These are phyloP conservation scores for Clausena lansium DNA, from an alignment of 345 rosid species.

Conservation along the genomic window DNA sequence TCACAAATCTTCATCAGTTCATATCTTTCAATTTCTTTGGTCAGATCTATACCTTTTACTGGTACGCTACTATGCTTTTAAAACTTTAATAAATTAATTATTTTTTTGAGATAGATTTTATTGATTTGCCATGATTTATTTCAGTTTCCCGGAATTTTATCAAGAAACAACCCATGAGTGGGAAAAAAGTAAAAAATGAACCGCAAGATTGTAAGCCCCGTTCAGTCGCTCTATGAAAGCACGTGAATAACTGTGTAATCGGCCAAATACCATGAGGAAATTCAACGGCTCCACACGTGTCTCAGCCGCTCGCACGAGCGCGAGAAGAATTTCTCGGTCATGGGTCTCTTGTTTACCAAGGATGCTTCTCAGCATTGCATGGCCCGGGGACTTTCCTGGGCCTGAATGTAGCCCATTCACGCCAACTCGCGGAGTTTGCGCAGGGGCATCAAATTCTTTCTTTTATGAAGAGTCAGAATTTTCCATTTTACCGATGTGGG, in stretches of 20 bases:
- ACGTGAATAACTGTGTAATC: constrained; percentile 9
- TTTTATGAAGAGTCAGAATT: rapidly evolving
- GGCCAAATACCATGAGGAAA: background rate
- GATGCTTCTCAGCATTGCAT: background rate
- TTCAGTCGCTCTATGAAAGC: background rate
- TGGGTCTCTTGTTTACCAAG: background rate
- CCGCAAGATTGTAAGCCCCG: no score
- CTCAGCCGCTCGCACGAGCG: no score
- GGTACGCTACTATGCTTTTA: no score
- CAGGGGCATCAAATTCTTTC: rapidly evolving
- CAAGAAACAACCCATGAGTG: no score
- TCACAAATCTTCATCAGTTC: no score
- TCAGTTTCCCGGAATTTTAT: no score
- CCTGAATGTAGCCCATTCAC: background rate
- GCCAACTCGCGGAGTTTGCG: background rate
- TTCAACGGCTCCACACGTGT: constrained; percentile 16
- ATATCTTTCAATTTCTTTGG: no score
- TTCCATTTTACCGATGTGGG: background rate
- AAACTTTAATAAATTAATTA: no score
- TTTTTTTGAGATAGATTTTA: no score
- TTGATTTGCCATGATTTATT: no score
- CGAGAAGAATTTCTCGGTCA: background rate
- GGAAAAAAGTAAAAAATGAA: no score
- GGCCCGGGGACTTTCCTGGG: constrained; percentile 21
- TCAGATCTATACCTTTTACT: no score